Conservation (phyloP, 75 land plant genomes). For the Pseudotsuga menziesii region DNA sequence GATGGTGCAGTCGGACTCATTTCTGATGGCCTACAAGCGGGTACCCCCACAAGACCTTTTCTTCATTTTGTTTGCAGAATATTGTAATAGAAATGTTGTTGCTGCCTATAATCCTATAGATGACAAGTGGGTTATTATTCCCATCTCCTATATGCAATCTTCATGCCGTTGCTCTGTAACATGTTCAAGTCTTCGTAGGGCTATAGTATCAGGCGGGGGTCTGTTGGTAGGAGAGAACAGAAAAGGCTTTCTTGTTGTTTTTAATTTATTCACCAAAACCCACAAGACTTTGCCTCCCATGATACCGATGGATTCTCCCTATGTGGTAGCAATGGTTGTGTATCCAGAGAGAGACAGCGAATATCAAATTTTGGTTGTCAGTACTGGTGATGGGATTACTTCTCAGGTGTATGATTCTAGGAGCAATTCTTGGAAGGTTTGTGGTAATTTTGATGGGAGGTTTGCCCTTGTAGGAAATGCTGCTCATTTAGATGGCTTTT, state of each 20-base stretch:
- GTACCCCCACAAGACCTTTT: slow-evolving; percentile 25
- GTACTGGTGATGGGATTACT: slow-evolving; percentile 26
- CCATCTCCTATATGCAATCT: slow-evolving; percentile 23
- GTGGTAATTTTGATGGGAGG: slow-evolving; percentile 21
- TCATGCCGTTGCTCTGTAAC: neutral
- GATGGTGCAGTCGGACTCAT: slow-evolving; percentile 12
- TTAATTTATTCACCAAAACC: slow-evolving; percentile 29
- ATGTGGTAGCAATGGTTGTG: slow-evolving; percentile 40
- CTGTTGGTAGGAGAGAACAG: slow-evolving; percentile 22
- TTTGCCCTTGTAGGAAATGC: slow-evolving; percentile 30
- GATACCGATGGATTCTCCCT: slow-evolving; percentile 24
- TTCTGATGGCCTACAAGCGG: slow-evolving; percentile 18
- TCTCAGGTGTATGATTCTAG: slow-evolving; percentile 47
- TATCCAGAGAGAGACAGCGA: slow-evolving; percentile 3
- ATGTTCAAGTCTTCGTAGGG: neutral
- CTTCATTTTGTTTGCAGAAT: slow-evolving; percentile 42
- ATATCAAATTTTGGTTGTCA: slow-evolving; percentile 39
- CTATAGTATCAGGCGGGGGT: slow-evolving; percentile 24
- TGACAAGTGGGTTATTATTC: slow-evolving; percentile 35
- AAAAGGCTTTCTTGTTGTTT: slow-evolving; percentile 21
- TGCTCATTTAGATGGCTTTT: slow-evolving; percentile 24
- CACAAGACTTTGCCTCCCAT: slow-evolving; percentile 30
- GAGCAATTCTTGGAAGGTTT: slow-evolving; percentile 36
- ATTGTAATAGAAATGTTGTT: slow-evolving; percentile 12
- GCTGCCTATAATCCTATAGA: slow-evolving; percentile 30